Conservation (phyloP, 1,284 basidiomycete genomes). For the Sutorius eximius region DNA sequence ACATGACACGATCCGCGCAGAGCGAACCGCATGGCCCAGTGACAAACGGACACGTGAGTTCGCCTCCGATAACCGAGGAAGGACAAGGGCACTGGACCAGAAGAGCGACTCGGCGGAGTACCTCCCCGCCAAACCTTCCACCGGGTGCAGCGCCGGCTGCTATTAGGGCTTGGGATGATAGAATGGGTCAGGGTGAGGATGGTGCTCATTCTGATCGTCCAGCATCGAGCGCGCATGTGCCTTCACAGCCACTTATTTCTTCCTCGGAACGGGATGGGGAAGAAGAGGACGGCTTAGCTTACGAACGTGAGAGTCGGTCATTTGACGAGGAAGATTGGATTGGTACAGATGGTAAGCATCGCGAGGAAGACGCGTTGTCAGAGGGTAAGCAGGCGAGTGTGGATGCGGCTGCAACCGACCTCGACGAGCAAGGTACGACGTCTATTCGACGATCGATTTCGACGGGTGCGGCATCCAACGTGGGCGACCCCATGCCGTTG, state of each 20-base stretch:
- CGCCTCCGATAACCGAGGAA: slow-evolving; percentile 11
- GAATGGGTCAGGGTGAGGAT: slow-evolving; percentile 29
- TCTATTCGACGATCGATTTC: slow-evolving; percentile 16
- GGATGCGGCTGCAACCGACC: not conserved
- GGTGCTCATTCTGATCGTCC: slow-evolving; percentile 39
- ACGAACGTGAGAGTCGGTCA: slow-evolving; percentile 21
- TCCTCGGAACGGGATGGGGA: slow-evolving; percentile 37
- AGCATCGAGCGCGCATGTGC: slow-evolving; percentile 32
- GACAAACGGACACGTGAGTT: slow-evolving; percentile 18
- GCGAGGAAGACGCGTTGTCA: slow-evolving; percentile 12
- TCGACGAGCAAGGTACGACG: slow-evolving; percentile 4
- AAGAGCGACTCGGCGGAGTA: slow-evolving; percentile 31
- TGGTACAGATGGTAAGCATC: slow-evolving; percentile 14
- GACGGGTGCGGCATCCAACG: slow-evolving; percentile 1
- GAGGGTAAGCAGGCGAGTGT: slow-evolving; percentile 12
- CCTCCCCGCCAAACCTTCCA: slow-evolving; percentile 34
- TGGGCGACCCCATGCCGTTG: slow-evolving; percentile 2
- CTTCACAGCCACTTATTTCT: slow-evolving; percentile 38
- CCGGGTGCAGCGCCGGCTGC: slow-evolving; percentile 38
- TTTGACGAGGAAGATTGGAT: slow-evolving; percentile 9
- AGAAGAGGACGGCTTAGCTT: slow-evolving; percentile 27
- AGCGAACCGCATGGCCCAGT: slow-evolving; percentile 24
- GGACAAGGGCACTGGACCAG: slow-evolving; percentile 16
- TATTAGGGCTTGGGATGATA: slow-evolving; percentile 34
- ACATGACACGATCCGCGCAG: slow-evolving; percentile 1